Evolutionary conservation across 1,284 basidiomycete species (phyloP), one percentile per base, ranked within the genome.

Genomic region (Cutaneotrichosporon mucoides): DNA sequence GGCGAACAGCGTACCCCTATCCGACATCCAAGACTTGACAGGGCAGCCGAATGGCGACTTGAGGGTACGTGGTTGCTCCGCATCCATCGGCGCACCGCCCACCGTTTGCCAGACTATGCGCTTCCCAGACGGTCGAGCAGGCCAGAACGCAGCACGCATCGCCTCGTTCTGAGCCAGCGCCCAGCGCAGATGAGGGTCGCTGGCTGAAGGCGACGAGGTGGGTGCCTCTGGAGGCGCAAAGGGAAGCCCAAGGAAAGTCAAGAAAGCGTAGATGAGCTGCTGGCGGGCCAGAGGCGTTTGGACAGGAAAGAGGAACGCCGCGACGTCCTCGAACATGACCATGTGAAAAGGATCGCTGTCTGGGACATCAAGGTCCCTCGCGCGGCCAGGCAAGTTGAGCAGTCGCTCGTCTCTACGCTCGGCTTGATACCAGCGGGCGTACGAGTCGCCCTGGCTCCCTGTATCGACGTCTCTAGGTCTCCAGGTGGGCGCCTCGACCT

Each of bases 251-350:
- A 89, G 76, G 68, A 89, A 84, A 13, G 86, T 85, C 40, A 96
- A 80, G 84, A 89, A 92, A 6, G 86, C 83, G 60, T 88, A 79
- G 12, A 89, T 84, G 66, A 93, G 86, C 38, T 84, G 82, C 24
- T 84, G 72, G 69, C 85, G 85, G 0, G 85, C 84, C 42, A 77
- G 77, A 3, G 75, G 67, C 4, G 83, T 81, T 9, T 79, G 79
- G 37, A 94, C 69, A 37, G 83, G 71, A 56, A 90, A 78, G 16
- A 97, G 81, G 50, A 92, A 80, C 2, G 85, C 76, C 10, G 83
- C 83, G 59, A 96, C 82, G 71, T 97, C 93, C 48, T 84, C 81
- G 73, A 93, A 91, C 12, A 97, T 79, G 24, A 95, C 82, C 2
- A 84, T 84, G 1, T 86, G 81, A 73, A 88, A 93, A 0, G 92